Base-by-base conservation (phyloP, 2,329 filamentous ascomycete species). In the Cordyceps cicadae region DNA sequence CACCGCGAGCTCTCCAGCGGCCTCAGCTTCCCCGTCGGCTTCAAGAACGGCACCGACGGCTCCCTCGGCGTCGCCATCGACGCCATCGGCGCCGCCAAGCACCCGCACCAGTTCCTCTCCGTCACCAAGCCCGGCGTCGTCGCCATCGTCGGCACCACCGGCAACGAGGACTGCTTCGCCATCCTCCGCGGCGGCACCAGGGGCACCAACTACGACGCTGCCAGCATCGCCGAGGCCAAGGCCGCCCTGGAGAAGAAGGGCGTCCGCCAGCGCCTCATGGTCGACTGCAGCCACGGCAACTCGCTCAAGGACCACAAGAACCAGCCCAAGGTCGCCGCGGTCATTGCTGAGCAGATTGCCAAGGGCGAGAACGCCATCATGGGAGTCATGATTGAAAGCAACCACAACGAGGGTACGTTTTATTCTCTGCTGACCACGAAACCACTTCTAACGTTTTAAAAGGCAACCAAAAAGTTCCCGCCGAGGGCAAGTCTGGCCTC, bases 1-100 rank as follows among this genome's bases (percentile, higher is more conserved):
- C 94, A 99, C 79, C 88, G 94, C 65, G 94, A 99, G 79, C 85
- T 99, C 64, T 94, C 94, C 6, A 95, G 90, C 32, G 94, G 94
- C 68, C 83, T 97, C 59, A 96, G 90, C 62, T 97, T 97, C 87
- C 94, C 94, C 26, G 92, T 99, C 66, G 94, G 94, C 63, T 99
- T 97, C 88, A 99, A 99, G 86, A 99, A 99, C 76, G 94, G 94
- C 64, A 99, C 94, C 26, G 94, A 99, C 70, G 94, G 94, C 46
- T 91, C 88, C 67, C 79, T 99, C 61, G 86, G 85, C 29, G 92
- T 97, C 26, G 92, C 93, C 21, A 95, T 97, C 68, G 94, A 99
- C 72, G 94, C 94, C 41, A 97, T 97, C 72, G 94, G 93, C 1
- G 87, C 87, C 62, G 82, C 88, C 17, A 87, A 84, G 75, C 94